These are phyloP conservation scores for Avena insularis DNA, from an alignment of 176 grass and related monocot genomes.

Conservation along the genomic window DNA sequence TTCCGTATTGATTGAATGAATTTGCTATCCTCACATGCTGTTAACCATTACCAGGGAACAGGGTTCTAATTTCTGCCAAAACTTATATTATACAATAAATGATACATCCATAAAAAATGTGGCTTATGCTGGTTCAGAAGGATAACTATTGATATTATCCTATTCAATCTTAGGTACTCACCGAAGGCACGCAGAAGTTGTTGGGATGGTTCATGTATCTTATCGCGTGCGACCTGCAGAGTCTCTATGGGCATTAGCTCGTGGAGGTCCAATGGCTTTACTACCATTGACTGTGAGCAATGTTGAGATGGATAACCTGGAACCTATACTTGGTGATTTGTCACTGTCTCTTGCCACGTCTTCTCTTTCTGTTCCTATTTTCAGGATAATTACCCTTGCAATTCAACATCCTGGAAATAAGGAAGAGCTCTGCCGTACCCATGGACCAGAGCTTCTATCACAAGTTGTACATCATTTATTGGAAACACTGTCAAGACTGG, in stretches of 20 bases:
- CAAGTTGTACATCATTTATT: conserved; percentile 74
- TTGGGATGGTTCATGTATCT: conserved; percentile 88
- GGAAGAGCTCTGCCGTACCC: conserved; percentile 70
- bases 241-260: conserved; percentile 91
- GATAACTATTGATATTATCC: conserved; percentile 49
- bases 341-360: conserved; percentile 71
- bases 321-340: conserved; percentile 82
- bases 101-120: neutral
- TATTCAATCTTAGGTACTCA: conserved; percentile 83
- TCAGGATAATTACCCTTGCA: conserved; percentile 90
- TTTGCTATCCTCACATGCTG: conserved; percentile 4
- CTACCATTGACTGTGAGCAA: conserved; percentile 91
- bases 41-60: conserved; percentile 32
- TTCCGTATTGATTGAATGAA: conserved; percentile 21
- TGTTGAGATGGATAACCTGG: conserved; percentile 86
- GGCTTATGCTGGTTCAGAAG: conserved; percentile 24
- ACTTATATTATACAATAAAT: conserved; percentile 10
- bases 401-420: conserved; percentile 84
- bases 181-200: conserved; percentile 84
- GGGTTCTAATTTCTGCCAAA: conserved; percentile 11
- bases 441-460: conserved; percentile 78
- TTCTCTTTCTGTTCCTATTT: conserved; percentile 90
- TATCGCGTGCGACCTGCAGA: conserved; percentile 75
- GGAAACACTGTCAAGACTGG: conserved; percentile 69
- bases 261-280: conserved; percentile 93